Base-by-base conservation (phyloP, 352 stramenopile genomes). In the Aphanomyces astaci region DNA sequence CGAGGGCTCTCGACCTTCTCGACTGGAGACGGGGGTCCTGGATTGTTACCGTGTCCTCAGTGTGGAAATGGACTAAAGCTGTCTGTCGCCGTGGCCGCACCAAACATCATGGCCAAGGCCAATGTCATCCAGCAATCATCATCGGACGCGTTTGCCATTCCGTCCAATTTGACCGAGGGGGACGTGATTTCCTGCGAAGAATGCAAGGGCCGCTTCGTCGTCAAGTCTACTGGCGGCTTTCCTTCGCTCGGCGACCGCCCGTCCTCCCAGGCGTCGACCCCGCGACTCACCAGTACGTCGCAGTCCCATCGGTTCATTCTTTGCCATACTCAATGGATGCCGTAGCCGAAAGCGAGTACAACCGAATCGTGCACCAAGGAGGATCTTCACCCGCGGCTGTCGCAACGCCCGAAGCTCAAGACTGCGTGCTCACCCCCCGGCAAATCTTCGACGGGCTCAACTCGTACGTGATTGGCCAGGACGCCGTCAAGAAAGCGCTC, bases 391-490 rank as follows among this genome's bases (percentile, higher is more conserved):
- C 39, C 7, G 57, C 24, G 22, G 7, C 64, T 2, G 32, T 30
- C 9, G 7, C 63, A 48, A 73, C 36, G 27, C 28, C 67, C 2
- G 11, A 75, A 87, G 55, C 80, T n/a, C n/a, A n/a, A n/a, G n/a
- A n/a, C n/a, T n/a, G 69, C 3, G 75, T 92, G 45, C 64, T 94
- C 30, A 99, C 94, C 15, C 96, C 96, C 22, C 78, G 82, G 7
- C 81, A 98, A 78, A 97, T 99, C 75, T 97, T 94, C 71, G 81
- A 96, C 15, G 90, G 91, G 0, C 75, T 99, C 27, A 94, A 98
- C 75, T 87, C 98, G 77, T 98, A 98, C 71, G 96, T 99, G 0
- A 98, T 98, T 74, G 96, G 96, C 17, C 96, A 99, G 80, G 82
- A 96, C 17, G 91, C 96, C 64, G 96, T 98, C 32, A 99, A 99